phyloP scores from a whole-genome alignment of 2,329 filamentous ascomycete genomes.

The Aspergillus cejpii region DNA sequence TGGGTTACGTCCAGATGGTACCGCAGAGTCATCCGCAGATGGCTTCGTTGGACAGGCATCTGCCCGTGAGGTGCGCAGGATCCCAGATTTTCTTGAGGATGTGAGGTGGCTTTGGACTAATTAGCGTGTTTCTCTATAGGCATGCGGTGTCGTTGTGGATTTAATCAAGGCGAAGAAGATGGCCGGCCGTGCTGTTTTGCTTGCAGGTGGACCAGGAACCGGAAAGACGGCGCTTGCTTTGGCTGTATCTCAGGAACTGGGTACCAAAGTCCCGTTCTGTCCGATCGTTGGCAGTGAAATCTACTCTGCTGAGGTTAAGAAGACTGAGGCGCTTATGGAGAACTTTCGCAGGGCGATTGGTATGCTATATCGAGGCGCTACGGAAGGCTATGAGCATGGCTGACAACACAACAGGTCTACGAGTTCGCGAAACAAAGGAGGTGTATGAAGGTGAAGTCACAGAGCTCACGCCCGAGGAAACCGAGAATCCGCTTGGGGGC shows the following conservation, averaged over 20 bases:
- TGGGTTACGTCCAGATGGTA: conserved; percentile 77
- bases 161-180: conserved; percentile 95
- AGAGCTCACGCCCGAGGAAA: conserved; percentile 94
- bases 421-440: conserved; percentile 97
- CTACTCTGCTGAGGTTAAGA: conserved; percentile 97
- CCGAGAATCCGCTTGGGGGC: conserved; percentile 91
- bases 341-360: conserved; percentile 97
- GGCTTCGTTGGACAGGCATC: conserved; percentile 86
- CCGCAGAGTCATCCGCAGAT: conserved; percentile 67
- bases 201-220: conserved; percentile 90
- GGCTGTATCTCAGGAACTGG: conserved; percentile 92
- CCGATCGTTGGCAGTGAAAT: conserved; percentile 97
- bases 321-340: conserved; percentile 98
- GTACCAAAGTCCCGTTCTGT: conserved; percentile 97
- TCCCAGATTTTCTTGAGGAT: neutral
- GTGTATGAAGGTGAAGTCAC: conserved; percentile 99
- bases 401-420: conserved; percentile 51
- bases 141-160: conserved; percentile 92
- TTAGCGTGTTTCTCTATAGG: conserved; percentile 42
- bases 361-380: conserved; percentile 24
- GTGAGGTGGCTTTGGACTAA: conserved; percentile 2
- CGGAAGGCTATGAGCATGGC: neutral
- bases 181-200: conserved; percentile 85
- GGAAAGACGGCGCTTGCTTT: conserved; percentile 95
- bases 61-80: conserved; percentile 70